Evolutionary conservation across 345 rosid genomes (phyloP).

Genomic region (Citrus medica): DNA sequence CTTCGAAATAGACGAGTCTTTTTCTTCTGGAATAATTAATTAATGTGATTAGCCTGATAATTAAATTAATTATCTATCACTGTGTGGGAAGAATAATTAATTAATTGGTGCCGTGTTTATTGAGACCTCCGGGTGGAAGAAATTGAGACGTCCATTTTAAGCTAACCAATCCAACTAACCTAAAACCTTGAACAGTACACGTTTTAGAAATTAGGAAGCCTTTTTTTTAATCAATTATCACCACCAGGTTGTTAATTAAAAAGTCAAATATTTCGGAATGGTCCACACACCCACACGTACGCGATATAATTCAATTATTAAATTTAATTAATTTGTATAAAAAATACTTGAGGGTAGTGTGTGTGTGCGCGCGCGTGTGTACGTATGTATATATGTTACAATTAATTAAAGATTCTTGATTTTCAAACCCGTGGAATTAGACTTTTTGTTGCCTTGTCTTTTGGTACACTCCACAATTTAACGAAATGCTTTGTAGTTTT

Average conservation of each 20-base stretch:
- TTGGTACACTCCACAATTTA: background rate
- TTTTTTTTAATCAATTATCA: no score
- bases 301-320: background rate
- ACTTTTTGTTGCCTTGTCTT: background rate
- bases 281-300: slow-evolving; percentile 1
- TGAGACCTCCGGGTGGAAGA: background rate
- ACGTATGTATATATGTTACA: no score
- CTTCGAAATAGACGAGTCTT: no score
- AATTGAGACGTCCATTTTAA: slow-evolving; percentile 7
- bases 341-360: no score
- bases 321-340: no score
- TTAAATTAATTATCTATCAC: background rate
- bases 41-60: background rate
- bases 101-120: background rate
- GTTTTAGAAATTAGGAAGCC: background rate
- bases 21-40: no score
- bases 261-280: slow-evolving; percentile 16
- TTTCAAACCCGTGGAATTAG: background rate
- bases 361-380: no score
- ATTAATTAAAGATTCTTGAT: background rate
- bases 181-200: background rate
- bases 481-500: no score
- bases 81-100: no score
- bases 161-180: slow-evolving; percentile 10
- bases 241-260: background rate